Evolutionary conservation across 1,284 basidiomycete genomes (phyloP).

Genomic region (Puccinia novopanici): DNA sequence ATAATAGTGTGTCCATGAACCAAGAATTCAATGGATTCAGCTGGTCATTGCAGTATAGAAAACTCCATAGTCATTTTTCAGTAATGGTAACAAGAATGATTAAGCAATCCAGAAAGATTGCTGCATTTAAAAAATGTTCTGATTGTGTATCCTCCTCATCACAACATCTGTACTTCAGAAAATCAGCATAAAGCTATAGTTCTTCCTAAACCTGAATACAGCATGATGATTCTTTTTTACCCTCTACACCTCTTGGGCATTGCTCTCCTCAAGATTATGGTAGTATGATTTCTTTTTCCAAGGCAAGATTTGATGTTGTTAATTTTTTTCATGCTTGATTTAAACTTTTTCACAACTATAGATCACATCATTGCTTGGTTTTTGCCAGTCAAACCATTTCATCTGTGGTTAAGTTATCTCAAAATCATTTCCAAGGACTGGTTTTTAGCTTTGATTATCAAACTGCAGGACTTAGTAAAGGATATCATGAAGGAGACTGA

Average conservation of each 20-base stretch:
- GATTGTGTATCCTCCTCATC: too few species aligned
- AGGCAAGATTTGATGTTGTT: background rate
- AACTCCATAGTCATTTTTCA: too few species aligned
- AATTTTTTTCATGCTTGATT: background rate
- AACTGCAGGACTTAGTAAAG: background rate
- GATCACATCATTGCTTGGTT: slow-evolving; percentile 1
- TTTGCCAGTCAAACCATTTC: slow-evolving; percentile 13
- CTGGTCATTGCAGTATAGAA: too few species aligned
- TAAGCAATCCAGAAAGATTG: too few species aligned
- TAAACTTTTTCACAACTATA: background rate
- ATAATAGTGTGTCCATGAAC: too few species aligned
- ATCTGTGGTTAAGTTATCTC: background rate
- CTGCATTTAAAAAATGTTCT: too few species aligned
- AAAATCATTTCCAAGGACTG: background rate
- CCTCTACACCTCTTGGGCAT: background rate
- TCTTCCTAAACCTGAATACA: too few species aligned
- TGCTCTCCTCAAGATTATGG: background rate
- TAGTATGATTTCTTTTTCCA: background rate
- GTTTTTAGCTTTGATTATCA: background rate
- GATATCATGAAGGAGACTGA: background rate
- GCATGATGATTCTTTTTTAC: background rate
- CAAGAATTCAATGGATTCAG: too few species aligned
- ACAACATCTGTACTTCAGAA: too few species aligned
- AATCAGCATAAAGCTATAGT: too few species aligned
- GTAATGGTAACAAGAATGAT: too few species aligned